Percentiles rank a stretch among this genome's conserved stretches.
Evolutionary conservation across 441 rosid species (phyloP).

Genomic region (Dalechampia spathulata): DNA sequence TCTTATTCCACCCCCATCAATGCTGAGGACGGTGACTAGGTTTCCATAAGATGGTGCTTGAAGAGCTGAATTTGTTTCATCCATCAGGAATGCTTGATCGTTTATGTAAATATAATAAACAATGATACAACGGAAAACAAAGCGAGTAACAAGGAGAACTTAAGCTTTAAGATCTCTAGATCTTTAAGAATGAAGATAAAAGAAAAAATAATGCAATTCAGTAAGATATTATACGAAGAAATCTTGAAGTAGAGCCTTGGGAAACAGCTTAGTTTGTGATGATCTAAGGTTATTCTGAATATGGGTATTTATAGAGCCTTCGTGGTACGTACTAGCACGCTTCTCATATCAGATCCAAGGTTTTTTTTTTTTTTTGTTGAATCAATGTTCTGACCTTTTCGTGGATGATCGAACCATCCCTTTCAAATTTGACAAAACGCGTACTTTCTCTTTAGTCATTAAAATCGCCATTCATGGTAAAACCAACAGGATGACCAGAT

Average conservation of each 20-base stretch:
- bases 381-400: too few relatives aligned
- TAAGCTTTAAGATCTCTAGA: too few relatives aligned
- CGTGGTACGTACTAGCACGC: too few relatives aligned
- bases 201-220: neutral
- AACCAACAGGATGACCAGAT: too few relatives aligned
- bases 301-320: constrained; percentile 4
- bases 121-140: neutral
- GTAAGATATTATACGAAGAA: neutral
- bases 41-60: constrained; percentile 24
- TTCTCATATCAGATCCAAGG: too few relatives aligned
- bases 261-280: neutral
- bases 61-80: constrained; percentile 9
- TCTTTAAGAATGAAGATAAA: too few relatives aligned
- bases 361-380: too few relatives aligned
- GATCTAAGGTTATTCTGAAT: neutral
- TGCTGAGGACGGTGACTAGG: constrained; percentile 23
- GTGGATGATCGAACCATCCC: too few relatives aligned
- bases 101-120: too few relatives aligned
- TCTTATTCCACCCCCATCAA: constrained; percentile 32
- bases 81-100: constrained; percentile 1
- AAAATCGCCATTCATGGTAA: too few relatives aligned
- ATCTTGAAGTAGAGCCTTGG: neutral
- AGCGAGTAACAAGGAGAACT: neutral
- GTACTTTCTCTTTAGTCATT: too few relatives aligned
- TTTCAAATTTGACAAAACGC: too few relatives aligned